Evolutionary conservation across 2,329 filamentous ascomycete genomes (phyloP), one percentile per base, ranked within the genome.

Genomic region (Ceratocystis harringtonii): DNA sequence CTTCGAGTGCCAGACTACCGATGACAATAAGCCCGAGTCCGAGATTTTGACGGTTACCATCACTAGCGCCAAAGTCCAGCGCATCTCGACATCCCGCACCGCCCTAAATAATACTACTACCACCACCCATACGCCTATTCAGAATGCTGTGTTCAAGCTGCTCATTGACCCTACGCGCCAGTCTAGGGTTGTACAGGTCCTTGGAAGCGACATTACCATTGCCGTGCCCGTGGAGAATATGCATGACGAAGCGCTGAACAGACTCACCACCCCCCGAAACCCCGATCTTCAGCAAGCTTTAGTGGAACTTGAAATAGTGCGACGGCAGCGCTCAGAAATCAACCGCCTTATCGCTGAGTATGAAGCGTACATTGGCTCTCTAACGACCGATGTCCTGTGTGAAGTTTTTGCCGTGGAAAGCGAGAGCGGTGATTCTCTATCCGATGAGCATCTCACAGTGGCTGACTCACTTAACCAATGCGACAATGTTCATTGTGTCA

Each of bases 101-200:
- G 61, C 52, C 15, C n/a, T 68, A 5, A 30, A 55, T 25, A 65
- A 67, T 12, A 25, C 48, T 4, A 65, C 66, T 1, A 60, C 63
- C n/a, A 65, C 63, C 2, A 50, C 48, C 5, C 55, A 25, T 15
- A 48, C 66, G 8, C 30, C 66, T 10, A 43, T 65, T 4, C 66
- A 67, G 28, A 67, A 67, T 60, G 45, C 66, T 3, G 66, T 67
- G n/a, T 67, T 67, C 28, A 67, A 67, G 30, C 58, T 67, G 10
- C 43, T 67, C 32, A 65, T 67, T 41, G 66, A 68, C 12, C 63
- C 64, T 17, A 68, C 63, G 4, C 52, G 52, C 17, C 52, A 45
- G n/a, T 52, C 45, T n/a, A 68, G 65, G 61, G 55, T 68, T 30
- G 30, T 62, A 22, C 63, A 67, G 36, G 66, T 67, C 30, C 48